A percentile compares a stretch with the other conserved stretches of the same genome.
Conservation (phyloP, 768 basidiomycete genomes). For the Sarcomyxa edulis region DNA sequence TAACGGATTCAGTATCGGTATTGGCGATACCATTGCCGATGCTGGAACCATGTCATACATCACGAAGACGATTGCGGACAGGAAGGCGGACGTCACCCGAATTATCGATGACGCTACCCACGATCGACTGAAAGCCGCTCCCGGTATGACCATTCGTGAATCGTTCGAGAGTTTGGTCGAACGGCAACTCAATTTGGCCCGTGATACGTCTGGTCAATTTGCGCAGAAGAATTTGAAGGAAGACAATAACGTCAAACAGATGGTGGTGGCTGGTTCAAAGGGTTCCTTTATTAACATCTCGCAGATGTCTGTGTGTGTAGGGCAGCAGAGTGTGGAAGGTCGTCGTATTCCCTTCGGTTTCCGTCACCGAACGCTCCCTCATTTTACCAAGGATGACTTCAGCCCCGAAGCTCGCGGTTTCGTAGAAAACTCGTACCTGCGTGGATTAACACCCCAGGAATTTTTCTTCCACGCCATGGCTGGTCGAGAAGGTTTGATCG, state of each 20-base stretch:
- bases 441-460: slow-evolving; percentile 94
- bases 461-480: slow-evolving; percentile 99
- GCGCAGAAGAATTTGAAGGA: slow-evolving; percentile 98
- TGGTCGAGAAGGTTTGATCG: slow-evolving; percentile 97
- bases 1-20: slow-evolving; percentile 98
- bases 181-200: slow-evolving; percentile 87
- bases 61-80: slow-evolving; percentile 72
- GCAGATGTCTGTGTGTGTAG: slow-evolving; percentile 99
- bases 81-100: slow-evolving; percentile 73
- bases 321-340: slow-evolving; percentile 97
- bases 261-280: slow-evolving; percentile 99
- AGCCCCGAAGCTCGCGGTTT: slow-evolving; percentile 97
- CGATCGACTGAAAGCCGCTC: slow-evolving; percentile 82
- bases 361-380: slow-evolving; percentile 91
- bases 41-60: slow-evolving; percentile 83
- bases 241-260: slow-evolving; percentile 99
- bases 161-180: slow-evolving; percentile 95
- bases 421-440: slow-evolving; percentile 97
- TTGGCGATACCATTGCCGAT: slow-evolving; percentile 97
- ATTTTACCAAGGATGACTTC: slow-evolving; percentile 98
- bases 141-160: slow-evolving; percentile 99
- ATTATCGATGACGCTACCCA: slow-evolving; percentile 82
- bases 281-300: slow-evolving; percentile 99
- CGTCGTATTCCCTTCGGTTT: slow-evolving; percentile 98
- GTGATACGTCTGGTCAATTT: slow-evolving; percentile 91